Conservation (phyloP, 148 eudicot species). For the Chenopodium berlandieri region DNA sequence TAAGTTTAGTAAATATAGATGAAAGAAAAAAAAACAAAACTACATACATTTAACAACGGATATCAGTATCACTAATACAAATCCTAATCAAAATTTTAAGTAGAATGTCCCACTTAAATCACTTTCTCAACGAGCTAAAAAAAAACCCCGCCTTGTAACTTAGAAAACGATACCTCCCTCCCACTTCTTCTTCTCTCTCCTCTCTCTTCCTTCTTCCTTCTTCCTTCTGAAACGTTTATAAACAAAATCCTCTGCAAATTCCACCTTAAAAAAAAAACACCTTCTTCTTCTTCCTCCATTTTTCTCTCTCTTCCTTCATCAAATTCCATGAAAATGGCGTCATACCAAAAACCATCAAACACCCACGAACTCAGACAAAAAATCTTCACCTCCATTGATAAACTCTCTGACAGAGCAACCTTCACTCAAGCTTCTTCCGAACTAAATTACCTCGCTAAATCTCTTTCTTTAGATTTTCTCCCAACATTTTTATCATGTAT, state of each 20-base stretch:
- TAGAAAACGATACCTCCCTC: not conserved
- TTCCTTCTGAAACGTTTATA: constrained; percentile 12
- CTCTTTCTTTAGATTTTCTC: constrained; percentile 35
- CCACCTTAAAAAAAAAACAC: not conserved
- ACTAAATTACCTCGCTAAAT: constrained; percentile 40
- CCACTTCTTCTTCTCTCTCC: not conserved
- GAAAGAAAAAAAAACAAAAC: too few species aligned
- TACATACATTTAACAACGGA: too few species aligned
- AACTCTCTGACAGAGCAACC: constrained; percentile 67
- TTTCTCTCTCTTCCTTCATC: not conserved
- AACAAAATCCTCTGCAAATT: not conserved
- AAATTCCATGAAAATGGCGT: constrained; percentile 13
- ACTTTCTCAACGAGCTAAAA: not conserved
- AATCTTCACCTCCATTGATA: constrained; percentile 46
- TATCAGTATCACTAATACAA: too few species aligned
- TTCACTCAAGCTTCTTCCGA: constrained; percentile 44
- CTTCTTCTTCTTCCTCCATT: not conserved
- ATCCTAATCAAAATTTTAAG: not conserved
- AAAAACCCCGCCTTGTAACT: not conserved
- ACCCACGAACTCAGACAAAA: constrained; percentile 44
- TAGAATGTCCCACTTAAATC: not conserved
- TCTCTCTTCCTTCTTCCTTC: not conserved
- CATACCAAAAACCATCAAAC: constrained; percentile 7
- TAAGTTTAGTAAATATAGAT: too few species aligned
- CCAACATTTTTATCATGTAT: constrained; percentile 48